Base-by-base conservation (phyloP, 257 asterid species). In the Mentha longifolia region DNA sequence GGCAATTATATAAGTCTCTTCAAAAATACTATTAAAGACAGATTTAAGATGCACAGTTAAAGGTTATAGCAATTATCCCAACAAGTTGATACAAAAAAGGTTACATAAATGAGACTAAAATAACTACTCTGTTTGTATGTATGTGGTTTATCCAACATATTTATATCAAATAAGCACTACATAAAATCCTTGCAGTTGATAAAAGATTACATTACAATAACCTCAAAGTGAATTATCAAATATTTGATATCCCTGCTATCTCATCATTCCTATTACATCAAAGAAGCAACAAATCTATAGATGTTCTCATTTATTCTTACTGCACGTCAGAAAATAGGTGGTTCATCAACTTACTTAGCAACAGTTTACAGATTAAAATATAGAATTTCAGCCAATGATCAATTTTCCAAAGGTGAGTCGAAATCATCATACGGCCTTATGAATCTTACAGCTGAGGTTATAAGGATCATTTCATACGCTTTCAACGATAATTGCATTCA, bases 141-240 rank as follows among this genome's bases (percentile, higher is more conserved):
- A 56, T 3, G 50, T 57, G 67, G 56, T 57, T 68, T 39, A 33
- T 55, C 25, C 25, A 46, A n/a, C 28, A 16, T 39, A 64, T 69
- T 45, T n/a, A n/a, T n/a, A n/a, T n/a, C 25, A 16, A 50, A 33
- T n/a, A 35, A 43, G 41, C 3, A 17, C 9, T 51, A 37, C 9
- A 59, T 14, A 52, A 61, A 70, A 19, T 61, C 50, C 66, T 50
- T 59, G 55, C 22, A 49, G 51, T 8, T 39, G 51, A 71, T 49
- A n/a, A n/a, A 47, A 55, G 43, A 12, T 28, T 61, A 68, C 59
- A 60, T 68, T 49, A 28, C 17, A 67, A 45, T 12, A 41, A 56
- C 33, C 75, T 52, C 52, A 12, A 45, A 67, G 72, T 5, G 30
- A 46, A 43, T 11, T 30, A 30, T 37, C 15, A 5, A 31, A 54